Percentiles rank a stretch among this genome's conserved stretches.
Evolutionary conservation across 495 filamentous ascomycete species (phyloP).

Genomic region (Neurospora sp.): DNA sequence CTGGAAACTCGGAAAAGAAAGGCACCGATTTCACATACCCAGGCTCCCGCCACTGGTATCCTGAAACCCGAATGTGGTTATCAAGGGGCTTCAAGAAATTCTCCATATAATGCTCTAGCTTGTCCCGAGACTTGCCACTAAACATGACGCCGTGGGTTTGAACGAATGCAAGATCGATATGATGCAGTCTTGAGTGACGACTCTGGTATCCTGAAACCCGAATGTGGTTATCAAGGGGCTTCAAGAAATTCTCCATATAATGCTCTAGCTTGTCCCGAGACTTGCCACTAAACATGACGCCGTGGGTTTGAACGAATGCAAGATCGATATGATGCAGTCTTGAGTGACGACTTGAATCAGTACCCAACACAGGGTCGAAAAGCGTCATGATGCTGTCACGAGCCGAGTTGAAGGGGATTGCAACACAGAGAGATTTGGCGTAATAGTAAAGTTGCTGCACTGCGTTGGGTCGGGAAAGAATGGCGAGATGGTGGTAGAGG

Average conservation of each 20-base stretch:
- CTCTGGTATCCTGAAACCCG: slow-evolving; percentile 39
- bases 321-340: slow-evolving; percentile 24
- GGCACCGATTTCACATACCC: slow-evolving; percentile 33
- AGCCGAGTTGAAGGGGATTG: slow-evolving; percentile 49
- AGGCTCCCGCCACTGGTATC: slow-evolving; percentile 52
- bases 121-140: slow-evolving; percentile 36
- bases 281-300: slow-evolving; percentile 51
- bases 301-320: slow-evolving; percentile 56
- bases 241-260: slow-evolving; percentile 41
- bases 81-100: slow-evolving; percentile 48
- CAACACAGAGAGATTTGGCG: slow-evolving; percentile 36
- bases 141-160: slow-evolving; percentile 59
- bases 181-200: slow-evolving; percentile 4
- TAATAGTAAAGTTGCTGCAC: slow-evolving; percentile 73
- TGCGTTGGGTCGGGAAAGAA: slow-evolving; percentile 64
- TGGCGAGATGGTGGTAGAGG: slow-evolving; percentile 77
- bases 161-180: slow-evolving; percentile 46
- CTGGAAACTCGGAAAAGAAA: slow-evolving; percentile 44
- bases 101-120: slow-evolving; percentile 35
- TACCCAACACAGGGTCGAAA: slow-evolving; percentile 53
- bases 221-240: slow-evolving; percentile 49
- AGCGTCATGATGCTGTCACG: slow-evolving; percentile 61
- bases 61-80: slow-evolving; percentile 47
- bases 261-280: slow-evolving; percentile 36
- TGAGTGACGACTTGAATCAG: slow-evolving; percentile 11